phyloP scores from a whole-genome alignment of 805 yeast genomes.

The Yamadazyma sp. region DNA sequence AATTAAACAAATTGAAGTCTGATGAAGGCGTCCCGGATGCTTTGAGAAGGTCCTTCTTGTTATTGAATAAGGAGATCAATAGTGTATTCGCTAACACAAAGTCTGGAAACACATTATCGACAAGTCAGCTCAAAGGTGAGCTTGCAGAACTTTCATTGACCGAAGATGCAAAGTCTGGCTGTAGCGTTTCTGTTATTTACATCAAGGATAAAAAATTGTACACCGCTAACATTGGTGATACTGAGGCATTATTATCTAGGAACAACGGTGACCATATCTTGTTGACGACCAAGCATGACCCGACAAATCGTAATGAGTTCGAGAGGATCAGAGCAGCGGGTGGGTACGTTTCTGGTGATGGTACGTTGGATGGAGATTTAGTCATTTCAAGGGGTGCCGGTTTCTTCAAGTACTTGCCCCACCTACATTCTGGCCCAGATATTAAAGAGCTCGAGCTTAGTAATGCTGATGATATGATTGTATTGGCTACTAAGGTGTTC shows the following conservation, averaged over 20 bases:
- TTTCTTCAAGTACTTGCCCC: slow-evolving; percentile 80
- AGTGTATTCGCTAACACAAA: slow-evolving; percentile 49
- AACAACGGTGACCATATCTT: slow-evolving; percentile 78
- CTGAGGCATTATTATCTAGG: slow-evolving; percentile 75
- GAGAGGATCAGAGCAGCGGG: slow-evolving; percentile 90
- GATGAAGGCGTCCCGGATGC: slow-evolving; percentile 66
- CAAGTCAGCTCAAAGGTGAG: slow-evolving; percentile 30
- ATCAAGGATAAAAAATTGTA: slow-evolving; percentile 68
- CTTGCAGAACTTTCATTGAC: slow-evolving; percentile 49
- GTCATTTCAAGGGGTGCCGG: slow-evolving; percentile 92
- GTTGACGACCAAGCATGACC: slow-evolving; percentile 79
- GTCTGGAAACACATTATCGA: slow-evolving; percentile 40
- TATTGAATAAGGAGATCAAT: slow-evolving; percentile 80
- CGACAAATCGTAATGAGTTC: slow-evolving; percentile 72
- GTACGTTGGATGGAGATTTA: slow-evolving; percentile 78
- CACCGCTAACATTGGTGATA: slow-evolving; percentile 90
- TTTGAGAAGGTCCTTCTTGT: slow-evolving; percentile 74
- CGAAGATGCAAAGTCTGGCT: slow-evolving; percentile 78
- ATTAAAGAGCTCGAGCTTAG: slow-evolving; percentile 60
- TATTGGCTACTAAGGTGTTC: slow-evolving; percentile 77
- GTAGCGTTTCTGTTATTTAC: slow-evolving; percentile 80
- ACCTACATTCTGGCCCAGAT: slow-evolving; percentile 85
- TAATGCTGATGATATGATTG: slow-evolving; percentile 76
- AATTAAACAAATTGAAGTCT: slow-evolving; percentile 47
- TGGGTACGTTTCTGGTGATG: slow-evolving; percentile 84